Conservation (phyloP, 129 eudicot species). For the Flaveria sonorensis region DNA sequence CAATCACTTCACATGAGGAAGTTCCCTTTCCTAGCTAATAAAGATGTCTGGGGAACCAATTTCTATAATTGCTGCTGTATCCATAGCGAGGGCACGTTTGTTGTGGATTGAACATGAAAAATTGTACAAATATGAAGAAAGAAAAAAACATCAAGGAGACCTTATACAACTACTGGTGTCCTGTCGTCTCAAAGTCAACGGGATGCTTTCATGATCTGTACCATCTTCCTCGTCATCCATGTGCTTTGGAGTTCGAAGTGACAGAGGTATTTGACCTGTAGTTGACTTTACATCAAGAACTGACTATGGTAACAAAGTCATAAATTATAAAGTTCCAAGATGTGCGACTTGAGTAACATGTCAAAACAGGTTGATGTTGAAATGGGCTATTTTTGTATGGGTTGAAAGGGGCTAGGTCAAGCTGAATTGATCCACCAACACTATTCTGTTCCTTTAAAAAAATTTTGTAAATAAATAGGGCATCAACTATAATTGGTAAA, state of each 20-base stretch:
- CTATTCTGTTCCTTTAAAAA: neutral
- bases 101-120: conserved; percentile 13
- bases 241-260: conserved; percentile 57
- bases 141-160: conserved; percentile 42
- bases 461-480: neutral
- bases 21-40: conserved; percentile 31
- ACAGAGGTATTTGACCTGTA: conserved; percentile 48
- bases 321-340: neutral
- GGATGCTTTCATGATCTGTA: conserved; percentile 76
- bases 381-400: neutral
- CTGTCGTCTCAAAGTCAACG: conserved; percentile 75
- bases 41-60: conserved; percentile 15
- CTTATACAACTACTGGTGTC: conserved; percentile 49
- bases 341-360: neutral
- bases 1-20: conserved; percentile 34
- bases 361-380: neutral
- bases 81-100: conserved; percentile 18
- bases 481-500: neutral
- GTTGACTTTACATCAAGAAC: conserved; percentile 22
- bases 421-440: neutral
- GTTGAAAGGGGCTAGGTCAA: neutral
- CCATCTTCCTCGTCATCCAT: conserved; percentile 63
- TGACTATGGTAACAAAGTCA: neutral
- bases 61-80: conserved; percentile 30
- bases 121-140: conserved; percentile 27